These are phyloP conservation scores for Candida montana DNA, from an alignment of 805 yeast species.

Conservation along the genomic window DNA sequence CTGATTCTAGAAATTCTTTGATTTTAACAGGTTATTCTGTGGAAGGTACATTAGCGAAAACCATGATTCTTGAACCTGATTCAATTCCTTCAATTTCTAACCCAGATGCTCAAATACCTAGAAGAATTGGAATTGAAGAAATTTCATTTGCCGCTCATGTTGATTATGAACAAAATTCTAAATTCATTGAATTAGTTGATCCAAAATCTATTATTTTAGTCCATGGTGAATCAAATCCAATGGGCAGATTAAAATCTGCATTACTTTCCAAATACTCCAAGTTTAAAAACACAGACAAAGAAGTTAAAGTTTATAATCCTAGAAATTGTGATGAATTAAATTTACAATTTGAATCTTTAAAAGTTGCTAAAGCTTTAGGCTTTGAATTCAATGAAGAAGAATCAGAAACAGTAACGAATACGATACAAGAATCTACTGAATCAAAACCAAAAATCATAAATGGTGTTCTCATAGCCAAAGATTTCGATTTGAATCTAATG, in stretches of 20 bases:
- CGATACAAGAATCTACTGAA: not conserved
- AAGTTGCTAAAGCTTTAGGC: conserved; percentile 75
- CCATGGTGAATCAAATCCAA: conserved; percentile 97
- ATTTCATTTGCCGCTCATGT: conserved; percentile 99
- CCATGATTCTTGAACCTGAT: conserved; percentile 78
- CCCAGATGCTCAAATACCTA: conserved; percentile 78
- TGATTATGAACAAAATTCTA: conserved; percentile 88
- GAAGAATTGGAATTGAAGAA: conserved; percentile 84
- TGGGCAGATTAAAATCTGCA: conserved; percentile 96
- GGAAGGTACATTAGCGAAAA: conserved; percentile 97
- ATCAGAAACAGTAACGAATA: not conserved
- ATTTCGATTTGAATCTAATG: conserved; percentile 79
- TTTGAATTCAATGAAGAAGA: conserved; percentile 46
- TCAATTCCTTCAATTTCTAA: conserved; percentile 82
- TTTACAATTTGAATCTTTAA: conserved; percentile 75
- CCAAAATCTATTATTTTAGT: conserved; percentile 86
- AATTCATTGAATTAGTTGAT: conserved; percentile 81
- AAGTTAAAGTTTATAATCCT: conserved; percentile 88
- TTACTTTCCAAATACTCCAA: conserved; percentile 78
- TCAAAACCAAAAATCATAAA: conserved; percentile 46
- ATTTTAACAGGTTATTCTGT: conserved; percentile 95
- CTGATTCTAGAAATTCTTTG: conserved; percentile 85
- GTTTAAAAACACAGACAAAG: conserved; percentile 79
- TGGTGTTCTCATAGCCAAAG: conserved; percentile 88
- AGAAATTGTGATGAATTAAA: conserved; percentile 78